Evolutionary conservation across 352 stramenopile species (phyloP).

Genomic region (Phytophthora fragariaefolia): DNA sequence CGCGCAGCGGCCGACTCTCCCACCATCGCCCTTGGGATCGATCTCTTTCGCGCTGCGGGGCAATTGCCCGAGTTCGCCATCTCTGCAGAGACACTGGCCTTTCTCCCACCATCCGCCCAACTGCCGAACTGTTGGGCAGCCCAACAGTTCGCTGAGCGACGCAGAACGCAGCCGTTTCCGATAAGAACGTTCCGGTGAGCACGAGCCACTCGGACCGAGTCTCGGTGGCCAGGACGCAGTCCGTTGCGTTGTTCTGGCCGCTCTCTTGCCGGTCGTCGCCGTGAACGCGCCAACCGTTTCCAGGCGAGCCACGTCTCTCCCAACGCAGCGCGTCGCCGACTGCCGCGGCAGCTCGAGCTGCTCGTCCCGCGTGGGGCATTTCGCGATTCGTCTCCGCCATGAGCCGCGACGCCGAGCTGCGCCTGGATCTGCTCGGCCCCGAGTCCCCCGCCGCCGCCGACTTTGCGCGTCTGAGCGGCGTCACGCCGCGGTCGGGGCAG

Average conservation of each 20-base stretch:
- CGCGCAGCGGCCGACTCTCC: background rate
- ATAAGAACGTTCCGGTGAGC: background rate
- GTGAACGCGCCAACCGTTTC: background rate
- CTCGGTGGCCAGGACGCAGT: background rate
- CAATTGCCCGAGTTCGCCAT: background rate
- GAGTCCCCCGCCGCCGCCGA: constrained; percentile 9
- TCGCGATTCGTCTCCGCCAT: background rate
- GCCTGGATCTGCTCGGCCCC: constrained; percentile 20
- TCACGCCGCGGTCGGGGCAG: constrained; percentile 25
- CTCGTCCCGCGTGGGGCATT: background rate
- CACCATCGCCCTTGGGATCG: background rate
- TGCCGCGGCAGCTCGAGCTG: background rate
- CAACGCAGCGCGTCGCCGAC: background rate
- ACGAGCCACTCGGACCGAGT: background rate
- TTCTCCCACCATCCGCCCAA: too few relatives aligned
- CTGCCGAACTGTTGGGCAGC: too few relatives aligned
- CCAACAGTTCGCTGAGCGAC: background rate
- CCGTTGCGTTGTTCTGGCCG: background rate
- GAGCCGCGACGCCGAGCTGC: constrained; percentile 4
- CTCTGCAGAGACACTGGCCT: background rate
- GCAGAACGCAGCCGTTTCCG: background rate
- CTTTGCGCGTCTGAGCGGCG: constrained; percentile 9
- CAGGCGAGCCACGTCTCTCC: constrained; percentile 1
- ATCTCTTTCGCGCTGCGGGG: background rate
- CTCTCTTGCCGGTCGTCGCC: background rate